Base-by-base conservation (phyloP, 495 filamentous ascomycete species). In the Hypoxylon lienhwacheense region DNA sequence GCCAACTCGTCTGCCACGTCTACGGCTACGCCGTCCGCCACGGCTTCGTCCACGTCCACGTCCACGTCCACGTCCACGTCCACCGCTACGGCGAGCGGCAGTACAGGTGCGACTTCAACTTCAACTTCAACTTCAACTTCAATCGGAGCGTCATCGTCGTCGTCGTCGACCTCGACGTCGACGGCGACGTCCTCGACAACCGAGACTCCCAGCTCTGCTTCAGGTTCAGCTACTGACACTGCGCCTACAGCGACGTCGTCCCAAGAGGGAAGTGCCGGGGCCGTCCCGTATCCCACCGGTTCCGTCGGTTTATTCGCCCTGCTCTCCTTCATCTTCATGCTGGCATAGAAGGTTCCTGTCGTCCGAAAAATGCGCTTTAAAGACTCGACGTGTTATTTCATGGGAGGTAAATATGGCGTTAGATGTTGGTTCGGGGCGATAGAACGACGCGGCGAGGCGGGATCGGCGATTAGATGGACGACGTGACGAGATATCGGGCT, bases 171-270 rank as follows among this genome's bases (percentile, higher is more conserved):
- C 5, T 2, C n/a, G 1, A 36, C 45, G 15, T 45, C 53, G 7
- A 50, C 46, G 4, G 17, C 26, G n/a, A n/a, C n/a, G n/a, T 7
- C 22, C 32, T 22, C 53, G 39, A 3, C 46, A 45, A 45, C n/a
- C n/a, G n/a, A n/a, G n/a, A n/a, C n/a, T n/a, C n/a, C n/a, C n/a
- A n/a, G n/a, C n/a, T n/a, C n/a, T n/a, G 31, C 37, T 20, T 42
- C 43, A 5, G 20, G 21, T 35, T 48, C 52, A 14, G 1, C 17
- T 20, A n/a, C 51, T 19, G 3, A 25, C 7, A 4, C 51, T 7
- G 4, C 26, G 20, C 44, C 52, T 28, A 44, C 53, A 17, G 26
- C 35, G 26, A 31, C 53, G 5, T 24, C 53, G 16, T 24, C 11
- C 4, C 53, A 56, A 3, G 46, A 34, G 14, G 32, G 32, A 19